These are phyloP conservation scores for Prunus fruticosa DNA, from an alignment of 306 rosid genomes.

Conservation along the genomic window DNA sequence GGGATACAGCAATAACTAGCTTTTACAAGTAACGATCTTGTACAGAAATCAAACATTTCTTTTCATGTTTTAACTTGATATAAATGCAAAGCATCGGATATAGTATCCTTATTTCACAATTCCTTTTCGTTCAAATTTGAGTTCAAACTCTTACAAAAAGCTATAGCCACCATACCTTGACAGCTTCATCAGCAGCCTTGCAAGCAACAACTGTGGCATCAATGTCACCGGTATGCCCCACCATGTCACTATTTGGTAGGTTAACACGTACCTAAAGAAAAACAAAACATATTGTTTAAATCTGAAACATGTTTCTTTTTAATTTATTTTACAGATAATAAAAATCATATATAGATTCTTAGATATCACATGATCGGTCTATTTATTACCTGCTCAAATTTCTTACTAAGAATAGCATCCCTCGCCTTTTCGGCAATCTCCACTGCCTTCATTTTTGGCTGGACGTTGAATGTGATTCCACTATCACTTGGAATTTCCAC, in stretches of 20 bases:
- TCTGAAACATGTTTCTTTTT: neutral
- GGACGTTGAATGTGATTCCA: constrained; percentile 86
- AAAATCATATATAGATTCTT: neutral
- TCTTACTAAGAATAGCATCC: constrained; percentile 81
- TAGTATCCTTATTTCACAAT: neutral
- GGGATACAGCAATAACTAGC: neutral
- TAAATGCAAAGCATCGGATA: neutral
- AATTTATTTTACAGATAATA: no score
- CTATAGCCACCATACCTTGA: constrained; percentile 54
- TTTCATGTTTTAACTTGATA: neutral
- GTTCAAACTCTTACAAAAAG: neutral
- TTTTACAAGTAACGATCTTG: neutral
- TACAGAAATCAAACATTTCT: neutral
- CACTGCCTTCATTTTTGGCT: constrained; percentile 92
- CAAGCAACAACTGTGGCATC: constrained; percentile 94
- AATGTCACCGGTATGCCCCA: constrained; percentile 93
- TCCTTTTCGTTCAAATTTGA: neutral
- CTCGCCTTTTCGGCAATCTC: constrained; percentile 88
- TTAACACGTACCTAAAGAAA: constrained; percentile 80
- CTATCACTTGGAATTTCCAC: constrained; percentile 91
- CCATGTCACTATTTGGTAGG: constrained; percentile 97
- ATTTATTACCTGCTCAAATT: constrained; percentile 62
- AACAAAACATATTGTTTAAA: neutral
- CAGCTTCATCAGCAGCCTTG: constrained; percentile 96
- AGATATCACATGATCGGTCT: neutral